phyloP scores from a whole-genome alignment of 805 yeast species.

The Yamadazyma scolyti region DNA sequence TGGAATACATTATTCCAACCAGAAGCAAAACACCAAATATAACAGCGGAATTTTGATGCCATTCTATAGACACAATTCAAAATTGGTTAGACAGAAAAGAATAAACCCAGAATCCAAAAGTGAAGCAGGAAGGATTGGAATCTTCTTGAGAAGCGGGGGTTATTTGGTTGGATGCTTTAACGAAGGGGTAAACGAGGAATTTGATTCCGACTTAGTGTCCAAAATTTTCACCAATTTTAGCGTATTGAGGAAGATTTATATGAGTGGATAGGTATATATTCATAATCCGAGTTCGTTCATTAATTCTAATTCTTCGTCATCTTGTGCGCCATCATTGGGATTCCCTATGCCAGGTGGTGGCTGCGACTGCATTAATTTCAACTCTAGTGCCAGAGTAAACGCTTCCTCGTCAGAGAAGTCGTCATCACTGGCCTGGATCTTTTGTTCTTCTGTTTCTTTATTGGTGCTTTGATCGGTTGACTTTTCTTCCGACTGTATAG shows the following conservation, averaged over 20 bases:
- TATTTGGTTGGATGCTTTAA: conserved; percentile 47
- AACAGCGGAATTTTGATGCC: conserved; percentile 54
- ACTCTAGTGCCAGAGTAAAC: conserved; percentile 9
- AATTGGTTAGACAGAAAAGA: conserved; percentile 36
- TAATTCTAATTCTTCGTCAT: conserved; percentile 29
- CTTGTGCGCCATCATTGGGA: conserved; percentile 15
- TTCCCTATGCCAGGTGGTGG: too few species aligned
- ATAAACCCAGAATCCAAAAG: conserved; percentile 6
- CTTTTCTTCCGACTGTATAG: too few species aligned
- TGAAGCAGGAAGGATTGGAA: conserved; percentile 28
- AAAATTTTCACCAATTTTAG: conserved; percentile 45
- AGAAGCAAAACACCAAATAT: conserved; percentile 26
- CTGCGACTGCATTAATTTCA: too few species aligned
- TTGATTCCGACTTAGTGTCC: conserved; percentile 38
- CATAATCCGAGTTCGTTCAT: conserved; percentile 37
- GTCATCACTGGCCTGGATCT: conserved; percentile 5
- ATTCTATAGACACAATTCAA: conserved; percentile 41
- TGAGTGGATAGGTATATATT: conserved; percentile 12
- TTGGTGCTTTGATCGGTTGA: too few species aligned
- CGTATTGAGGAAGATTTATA: conserved; percentile 46
- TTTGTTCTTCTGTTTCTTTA: too few species aligned
- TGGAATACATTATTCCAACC: conserved; percentile 43
- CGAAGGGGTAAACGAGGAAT: conserved; percentile 15
- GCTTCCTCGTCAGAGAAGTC: conserved; percentile 6
- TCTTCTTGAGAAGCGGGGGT: conserved; percentile 50